A percentile compares a stretch with the other conserved stretches of the same genome.
These are phyloP conservation scores for Aspergillus sergii DNA, from an alignment of 2,329 filamentous ascomycete genomes.

Conservation along the genomic window DNA sequence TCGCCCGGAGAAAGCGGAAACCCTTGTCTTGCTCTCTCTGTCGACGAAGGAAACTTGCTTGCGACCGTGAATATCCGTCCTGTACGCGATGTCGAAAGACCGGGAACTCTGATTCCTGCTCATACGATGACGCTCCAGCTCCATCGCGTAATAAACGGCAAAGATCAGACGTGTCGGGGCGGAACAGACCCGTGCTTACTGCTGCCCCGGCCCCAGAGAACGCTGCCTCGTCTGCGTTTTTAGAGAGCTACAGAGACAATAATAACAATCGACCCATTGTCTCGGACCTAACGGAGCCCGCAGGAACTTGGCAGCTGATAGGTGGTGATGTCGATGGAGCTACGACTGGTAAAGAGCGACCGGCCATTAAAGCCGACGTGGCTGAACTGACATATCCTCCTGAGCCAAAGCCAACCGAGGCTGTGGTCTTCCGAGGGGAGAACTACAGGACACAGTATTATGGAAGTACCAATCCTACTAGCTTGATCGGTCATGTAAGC, in stretches of 20 bases:
- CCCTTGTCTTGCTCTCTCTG: not conserved
- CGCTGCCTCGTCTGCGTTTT: not conserved
- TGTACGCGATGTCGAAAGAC: not conserved
- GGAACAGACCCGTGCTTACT: not conserved
- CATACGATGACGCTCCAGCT: not conserved
- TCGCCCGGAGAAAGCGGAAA: not conserved
- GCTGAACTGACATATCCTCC: not conserved
- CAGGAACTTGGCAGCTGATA: not conserved
- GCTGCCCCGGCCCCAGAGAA: not conserved
- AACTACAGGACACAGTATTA: not conserved
- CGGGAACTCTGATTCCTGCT: not conserved
- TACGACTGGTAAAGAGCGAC: not conserved
- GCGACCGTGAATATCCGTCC: not conserved
- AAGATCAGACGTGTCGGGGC: not conserved
- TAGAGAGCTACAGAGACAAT: not conserved
- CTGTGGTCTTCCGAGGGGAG: not conserved
- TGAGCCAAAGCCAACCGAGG: not conserved
- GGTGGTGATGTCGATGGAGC: not conserved
- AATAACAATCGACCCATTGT: not conserved
- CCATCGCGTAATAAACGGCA: not conserved
- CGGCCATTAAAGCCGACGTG: not conserved
- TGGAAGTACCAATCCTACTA: not conserved
- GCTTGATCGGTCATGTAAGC: not conserved
- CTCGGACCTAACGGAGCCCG: not conserved
- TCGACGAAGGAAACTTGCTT: not conserved